Conservation (phyloP, 2,329 filamentous ascomycete genomes). For the Xylariomycetidae sp. region DNA sequence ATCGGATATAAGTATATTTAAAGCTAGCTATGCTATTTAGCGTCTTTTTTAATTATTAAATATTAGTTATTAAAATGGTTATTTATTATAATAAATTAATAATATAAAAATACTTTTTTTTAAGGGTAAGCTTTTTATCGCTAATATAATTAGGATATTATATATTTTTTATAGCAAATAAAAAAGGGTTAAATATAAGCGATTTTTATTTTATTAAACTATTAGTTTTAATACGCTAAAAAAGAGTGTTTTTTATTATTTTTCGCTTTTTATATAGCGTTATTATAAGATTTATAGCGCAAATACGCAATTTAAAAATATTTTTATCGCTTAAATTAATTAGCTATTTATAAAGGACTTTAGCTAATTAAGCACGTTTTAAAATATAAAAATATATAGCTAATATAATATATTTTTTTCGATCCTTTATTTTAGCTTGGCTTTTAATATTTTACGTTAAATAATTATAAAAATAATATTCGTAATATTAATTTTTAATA, state of each 20-base stretch:
- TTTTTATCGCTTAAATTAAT: slow-evolving; percentile 1
- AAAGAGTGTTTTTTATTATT: not conserved
- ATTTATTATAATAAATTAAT: slow-evolving; percentile 1
- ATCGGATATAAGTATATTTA: not conserved
- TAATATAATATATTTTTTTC: not conserved
- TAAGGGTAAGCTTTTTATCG: not conserved
- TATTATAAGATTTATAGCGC: not conserved
- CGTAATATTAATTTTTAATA: not conserved
- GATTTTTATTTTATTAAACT: not conserved
- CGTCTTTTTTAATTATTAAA: not conserved
- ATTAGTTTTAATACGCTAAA: not conserved
- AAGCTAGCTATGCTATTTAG: not conserved
- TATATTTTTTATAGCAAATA: not conserved
- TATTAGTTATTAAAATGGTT: not conserved
- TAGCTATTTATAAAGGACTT: not conserved
- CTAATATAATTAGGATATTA: not conserved
- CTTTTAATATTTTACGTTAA: too few relatives aligned
- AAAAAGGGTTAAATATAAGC: not conserved
- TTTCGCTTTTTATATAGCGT: not conserved
- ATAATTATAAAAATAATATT: not conserved
- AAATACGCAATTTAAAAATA: not conserved
- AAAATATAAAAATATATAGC: not conserved
- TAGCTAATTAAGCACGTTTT: not conserved
- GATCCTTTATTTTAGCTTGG: too few relatives aligned
- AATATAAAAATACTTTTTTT: slow-evolving; percentile 1